Evolutionary conservation across 352 stramenopile genomes (phyloP).

Genomic region (Elongisporangium prolatum): DNA sequence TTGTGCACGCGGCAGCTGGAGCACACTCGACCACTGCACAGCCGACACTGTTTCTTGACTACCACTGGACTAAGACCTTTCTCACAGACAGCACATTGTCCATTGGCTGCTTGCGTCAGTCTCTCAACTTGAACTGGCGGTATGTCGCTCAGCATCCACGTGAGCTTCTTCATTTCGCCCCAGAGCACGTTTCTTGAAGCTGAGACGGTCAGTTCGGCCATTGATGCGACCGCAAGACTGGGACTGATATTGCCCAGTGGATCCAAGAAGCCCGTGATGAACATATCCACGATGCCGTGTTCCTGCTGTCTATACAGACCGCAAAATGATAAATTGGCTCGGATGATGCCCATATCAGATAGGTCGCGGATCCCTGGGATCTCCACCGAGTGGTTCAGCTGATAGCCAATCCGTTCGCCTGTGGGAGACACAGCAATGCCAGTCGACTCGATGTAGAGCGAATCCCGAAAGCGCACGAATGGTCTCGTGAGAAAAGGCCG

Average conservation of each 20-base stretch:
- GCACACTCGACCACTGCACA: conserved; percentile 21
- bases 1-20: conserved; percentile 10
- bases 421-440: conserved; percentile 22
- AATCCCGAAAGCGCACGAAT: conserved; percentile 42
- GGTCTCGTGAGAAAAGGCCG: conserved; percentile 14
- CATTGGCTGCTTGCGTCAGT: too few relatives aligned
- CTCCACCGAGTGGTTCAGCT: conserved; percentile 35
- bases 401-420: conserved; percentile 26
- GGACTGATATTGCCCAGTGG: conserved; percentile 23
- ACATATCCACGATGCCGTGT: conserved; percentile 35
- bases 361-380: conserved; percentile 34
- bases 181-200: conserved; percentile 4
- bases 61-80: too few relatives aligned
- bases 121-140: too few relatives aligned
- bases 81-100: too few relatives aligned
- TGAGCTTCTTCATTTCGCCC: conserved; percentile 31
- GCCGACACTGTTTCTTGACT: too few relatives aligned
- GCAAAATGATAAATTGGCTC: conserved; percentile 34
- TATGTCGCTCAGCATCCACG: too few relatives aligned
- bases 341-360: conserved; percentile 26
- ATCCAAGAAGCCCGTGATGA: conserved; percentile 29
- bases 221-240: conserved; percentile 21
- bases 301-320: conserved; percentile 31
- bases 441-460: conserved; percentile 48
- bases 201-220: conserved; percentile 7